Conservation (phyloP, 805 yeast genomes). For the Alloascoidea hylecoeti region DNA sequence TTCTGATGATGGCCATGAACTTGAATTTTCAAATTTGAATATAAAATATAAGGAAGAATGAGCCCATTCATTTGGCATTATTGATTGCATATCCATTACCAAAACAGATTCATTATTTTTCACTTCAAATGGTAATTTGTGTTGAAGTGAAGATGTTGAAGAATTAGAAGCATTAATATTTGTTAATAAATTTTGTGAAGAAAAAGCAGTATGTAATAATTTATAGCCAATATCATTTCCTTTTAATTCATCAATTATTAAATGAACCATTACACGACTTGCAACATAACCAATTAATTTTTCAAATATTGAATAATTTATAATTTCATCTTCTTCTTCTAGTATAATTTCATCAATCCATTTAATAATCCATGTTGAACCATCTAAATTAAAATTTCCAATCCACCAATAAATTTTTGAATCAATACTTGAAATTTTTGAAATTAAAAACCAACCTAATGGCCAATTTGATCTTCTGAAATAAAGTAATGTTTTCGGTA, state of each 20-base stretch:
- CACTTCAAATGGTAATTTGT: neutral
- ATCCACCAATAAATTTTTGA: conserved; percentile 36
- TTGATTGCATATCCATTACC: neutral
- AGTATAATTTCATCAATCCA: neutral
- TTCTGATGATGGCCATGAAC: neutral
- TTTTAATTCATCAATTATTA: neutral
- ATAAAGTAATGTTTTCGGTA: conserved; percentile 12
- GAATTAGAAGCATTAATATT: too few species aligned
- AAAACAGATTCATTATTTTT: neutral
- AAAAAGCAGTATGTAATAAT: neutral
- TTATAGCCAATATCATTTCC: neutral
- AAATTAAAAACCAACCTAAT: conserved; percentile 36
- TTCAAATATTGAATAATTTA: neutral
- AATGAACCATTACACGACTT: neutral
- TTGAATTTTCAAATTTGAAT: neutral
- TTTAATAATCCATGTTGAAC: neutral
- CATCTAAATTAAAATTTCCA: conserved; percentile 28
- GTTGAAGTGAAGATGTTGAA: too few species aligned
- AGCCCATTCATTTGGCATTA: neutral
- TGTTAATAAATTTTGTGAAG: neutral
- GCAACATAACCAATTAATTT: neutral
- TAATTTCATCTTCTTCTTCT: neutral
- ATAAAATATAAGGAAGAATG: neutral
- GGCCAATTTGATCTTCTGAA: conserved; percentile 43
- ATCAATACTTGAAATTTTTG: conserved; percentile 16